These are phyloP conservation scores for Epichloe sylvatica DNA, from an alignment of 2,329 filamentous ascomycete genomes.

Conservation along the genomic window DNA sequence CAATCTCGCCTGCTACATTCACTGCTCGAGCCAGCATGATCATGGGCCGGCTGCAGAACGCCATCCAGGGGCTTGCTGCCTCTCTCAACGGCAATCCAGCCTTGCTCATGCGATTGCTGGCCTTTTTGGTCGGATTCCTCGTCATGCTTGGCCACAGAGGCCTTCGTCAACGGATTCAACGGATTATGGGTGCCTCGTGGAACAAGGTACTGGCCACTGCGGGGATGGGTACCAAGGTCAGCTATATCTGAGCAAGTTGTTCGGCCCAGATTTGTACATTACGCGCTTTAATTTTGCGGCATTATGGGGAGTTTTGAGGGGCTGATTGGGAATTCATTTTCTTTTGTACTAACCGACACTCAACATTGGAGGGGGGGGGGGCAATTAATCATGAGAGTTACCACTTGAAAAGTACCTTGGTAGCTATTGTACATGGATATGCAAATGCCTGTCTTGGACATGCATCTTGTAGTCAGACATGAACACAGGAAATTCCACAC, in stretches of 20 bases:
- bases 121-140: conserved; percentile 68
- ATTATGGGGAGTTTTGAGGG: conserved; percentile 17
- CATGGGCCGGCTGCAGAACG: conserved; percentile 34
- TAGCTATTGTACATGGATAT: neutral
- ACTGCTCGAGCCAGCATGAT: conserved; percentile 37
- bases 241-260: conserved; percentile 55
- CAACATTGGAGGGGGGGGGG: neutral
- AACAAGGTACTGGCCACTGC: conserved; percentile 70
- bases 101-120: conserved; percentile 47
- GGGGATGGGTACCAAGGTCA: conserved; percentile 95
- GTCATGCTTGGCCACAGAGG: conserved; percentile 62
- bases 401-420: neutral
- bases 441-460: no score
- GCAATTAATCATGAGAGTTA: neutral
- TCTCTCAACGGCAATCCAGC: conserved; percentile 43
- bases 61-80: conserved; percentile 36
- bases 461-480: no score
- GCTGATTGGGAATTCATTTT: neutral
- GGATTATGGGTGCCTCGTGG: conserved; percentile 58
- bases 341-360: neutral
- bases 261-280: conserved; percentile 2
- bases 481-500: no score
- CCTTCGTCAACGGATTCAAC: conserved; percentile 59
- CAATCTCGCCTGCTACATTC: conserved; percentile 22
- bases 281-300: conserved; percentile 8